These are phyloP conservation scores for Eremothecium cymbalariae DNA, from an alignment of 1,139 yeast species.

Conservation along the genomic window DNA sequence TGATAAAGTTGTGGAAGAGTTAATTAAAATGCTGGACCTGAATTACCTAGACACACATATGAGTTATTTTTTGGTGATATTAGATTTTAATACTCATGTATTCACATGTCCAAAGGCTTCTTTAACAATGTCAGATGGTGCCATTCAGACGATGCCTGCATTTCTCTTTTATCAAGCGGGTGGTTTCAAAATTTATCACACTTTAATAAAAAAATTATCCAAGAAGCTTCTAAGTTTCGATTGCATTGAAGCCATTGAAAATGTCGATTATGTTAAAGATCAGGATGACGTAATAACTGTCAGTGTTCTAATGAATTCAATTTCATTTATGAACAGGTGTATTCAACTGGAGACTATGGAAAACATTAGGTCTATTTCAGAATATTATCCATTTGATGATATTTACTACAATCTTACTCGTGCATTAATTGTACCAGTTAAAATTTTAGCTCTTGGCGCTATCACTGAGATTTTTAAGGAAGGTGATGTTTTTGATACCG, in stretches of 20 bases:
- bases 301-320: constrained; percentile 37
- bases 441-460: constrained; percentile 20
- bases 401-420: constrained; percentile 23
- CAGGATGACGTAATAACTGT: constrained; percentile 35
- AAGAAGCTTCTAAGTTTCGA: constrained; percentile 21
- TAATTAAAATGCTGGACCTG: constrained; percentile 20
- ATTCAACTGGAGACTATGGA: constrained; percentile 31
- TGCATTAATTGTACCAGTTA: constrained; percentile 21
- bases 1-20: constrained; percentile 21
- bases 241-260: constrained; percentile 32
- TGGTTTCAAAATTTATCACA: constrained; percentile 33
- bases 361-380: constrained; percentile 20
- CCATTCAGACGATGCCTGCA: constrained; percentile 39
- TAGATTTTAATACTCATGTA: constrained; percentile 26
- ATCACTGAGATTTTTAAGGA: constrained; percentile 17
- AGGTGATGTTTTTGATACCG: constrained; percentile 17
- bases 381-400: constrained; percentile 22
- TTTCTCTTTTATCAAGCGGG: constrained; percentile 42
- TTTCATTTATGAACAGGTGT: constrained; percentile 38
- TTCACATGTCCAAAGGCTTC: constrained; percentile 27
- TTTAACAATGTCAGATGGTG: constrained; percentile 27
- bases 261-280: constrained; percentile 36
- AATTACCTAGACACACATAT: constrained; percentile 16
- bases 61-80: constrained; percentile 30
- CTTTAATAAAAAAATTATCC: constrained; percentile 19